Evolutionary conservation across 148 eudicot genomes (phyloP).

Genomic region (Rhododendron ovatum): DNA sequence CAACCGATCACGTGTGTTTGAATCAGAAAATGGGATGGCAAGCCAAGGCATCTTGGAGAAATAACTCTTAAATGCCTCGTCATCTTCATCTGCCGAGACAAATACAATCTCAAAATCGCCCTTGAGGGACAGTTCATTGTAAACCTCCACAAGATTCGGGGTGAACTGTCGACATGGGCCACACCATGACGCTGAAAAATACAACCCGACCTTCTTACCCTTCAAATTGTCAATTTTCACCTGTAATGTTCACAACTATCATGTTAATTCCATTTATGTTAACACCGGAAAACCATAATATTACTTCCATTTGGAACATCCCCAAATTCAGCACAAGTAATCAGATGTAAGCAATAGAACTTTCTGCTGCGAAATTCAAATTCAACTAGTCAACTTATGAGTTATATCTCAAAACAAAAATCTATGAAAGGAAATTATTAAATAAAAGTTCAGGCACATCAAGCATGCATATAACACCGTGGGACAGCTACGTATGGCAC

Average conservation of each 20-base stretch:
- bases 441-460: neutral
- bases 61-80: too few relatives aligned
- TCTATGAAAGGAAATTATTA: neutral
- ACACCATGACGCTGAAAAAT: constrained; percentile 26
- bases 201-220: constrained; percentile 20
- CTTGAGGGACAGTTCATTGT: too few relatives aligned
- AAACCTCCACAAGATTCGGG: too few relatives aligned
- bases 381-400: neutral
- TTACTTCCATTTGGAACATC: neutral
- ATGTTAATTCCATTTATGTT: neutral
- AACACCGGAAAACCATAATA: neutral
- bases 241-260: constrained; percentile 5
- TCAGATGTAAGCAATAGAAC: neutral
- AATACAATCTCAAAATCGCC: too few relatives aligned
- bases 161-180: too few relatives aligned
- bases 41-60: too few relatives aligned
- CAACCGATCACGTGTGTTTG: too few relatives aligned
- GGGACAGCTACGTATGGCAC: neutral
- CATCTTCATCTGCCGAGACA: too few relatives aligned
- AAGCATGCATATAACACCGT: neutral
- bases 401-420: neutral
- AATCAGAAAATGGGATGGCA: too few relatives aligned
- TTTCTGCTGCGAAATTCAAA: neutral
- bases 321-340: neutral
- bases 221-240: constrained; percentile 12